phyloP scores from a whole-genome alignment of 352 stramenopile species.

The Phytophthora sp. region DNA sequence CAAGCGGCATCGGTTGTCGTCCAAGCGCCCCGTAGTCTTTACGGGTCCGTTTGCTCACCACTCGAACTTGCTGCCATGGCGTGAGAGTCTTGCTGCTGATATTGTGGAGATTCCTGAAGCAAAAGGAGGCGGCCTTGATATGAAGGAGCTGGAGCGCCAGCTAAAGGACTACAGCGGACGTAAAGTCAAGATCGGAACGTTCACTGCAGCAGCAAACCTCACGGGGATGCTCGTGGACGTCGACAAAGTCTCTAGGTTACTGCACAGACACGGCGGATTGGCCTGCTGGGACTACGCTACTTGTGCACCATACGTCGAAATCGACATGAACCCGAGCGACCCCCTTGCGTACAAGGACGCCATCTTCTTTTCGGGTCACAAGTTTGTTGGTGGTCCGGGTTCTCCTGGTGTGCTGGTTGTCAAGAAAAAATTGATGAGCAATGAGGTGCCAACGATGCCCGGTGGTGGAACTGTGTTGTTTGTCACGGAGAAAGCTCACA shows the following conservation, averaged over 20 bases:
- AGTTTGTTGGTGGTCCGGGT: constrained; percentile 94
- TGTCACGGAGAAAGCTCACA: constrained; percentile 61
- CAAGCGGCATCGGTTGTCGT: constrained; percentile 17
- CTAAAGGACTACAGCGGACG: constrained; percentile 57
- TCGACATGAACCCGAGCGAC: constrained; percentile 96
- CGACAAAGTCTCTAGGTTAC: constrained; percentile 82
- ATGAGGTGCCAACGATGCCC: constrained; percentile 59
- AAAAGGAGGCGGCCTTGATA: constrained; percentile 53
- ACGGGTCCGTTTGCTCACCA: constrained; percentile 97
- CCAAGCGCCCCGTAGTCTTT: constrained; percentile 87
- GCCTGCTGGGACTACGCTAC: constrained; percentile 97
- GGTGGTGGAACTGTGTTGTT: constrained; percentile 64
- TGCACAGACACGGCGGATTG: constrained; percentile 93
- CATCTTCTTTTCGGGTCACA: constrained; percentile 97
- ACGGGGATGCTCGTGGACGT: constrained; percentile 93
- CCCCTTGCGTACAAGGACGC: constrained; percentile 88
- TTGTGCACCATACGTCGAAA: constrained; percentile 91
- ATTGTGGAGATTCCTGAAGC: constrained; percentile 79
- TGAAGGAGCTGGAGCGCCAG: constrained; percentile 54
- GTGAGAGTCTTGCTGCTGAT: constrained; percentile 86
- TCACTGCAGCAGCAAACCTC: constrained; percentile 95
- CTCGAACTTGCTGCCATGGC: constrained; percentile 97
- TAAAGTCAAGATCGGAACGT: constrained; percentile 85
- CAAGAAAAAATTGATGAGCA: constrained; percentile 90
- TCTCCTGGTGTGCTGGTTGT: constrained; percentile 95